These are phyloP conservation scores for Xylaria sp. DNA, from an alignment of 2,329 filamentous ascomycete species.

Conservation along the genomic window DNA sequence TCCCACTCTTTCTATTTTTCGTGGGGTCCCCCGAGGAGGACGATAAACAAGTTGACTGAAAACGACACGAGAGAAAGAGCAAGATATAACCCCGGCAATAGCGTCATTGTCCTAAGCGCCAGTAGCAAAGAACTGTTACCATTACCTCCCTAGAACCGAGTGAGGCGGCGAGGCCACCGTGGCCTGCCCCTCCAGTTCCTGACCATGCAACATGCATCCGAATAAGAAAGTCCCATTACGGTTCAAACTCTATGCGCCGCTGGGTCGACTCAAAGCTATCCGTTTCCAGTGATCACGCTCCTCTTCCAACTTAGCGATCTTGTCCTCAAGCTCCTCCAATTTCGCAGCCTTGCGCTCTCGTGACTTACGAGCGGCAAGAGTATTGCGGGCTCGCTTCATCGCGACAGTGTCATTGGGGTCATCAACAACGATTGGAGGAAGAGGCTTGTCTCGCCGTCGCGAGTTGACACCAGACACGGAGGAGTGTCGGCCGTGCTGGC, in stretches of 20 bases:
- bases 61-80: conserved; percentile 43
- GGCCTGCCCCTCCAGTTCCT: conserved; percentile 52
- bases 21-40: neutral
- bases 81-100: conserved; percentile 41
- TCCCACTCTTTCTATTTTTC: conserved; percentile 15
- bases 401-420: conserved; percentile 80
- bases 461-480: conserved; percentile 75
- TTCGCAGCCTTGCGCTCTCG: conserved; percentile 85
- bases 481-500: conserved; percentile 67
- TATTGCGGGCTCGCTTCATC: conserved; percentile 94
- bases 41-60: conserved; percentile 17
- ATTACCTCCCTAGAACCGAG: conserved; percentile 39
- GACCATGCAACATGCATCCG: conserved; percentile 48
- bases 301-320: conserved; percentile 75
- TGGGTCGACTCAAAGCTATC: conserved; percentile 58
- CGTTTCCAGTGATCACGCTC: conserved; percentile 75
- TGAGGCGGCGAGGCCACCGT: conserved; percentile 41
- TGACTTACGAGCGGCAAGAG: conserved; percentile 91
- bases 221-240: conserved; percentile 43
- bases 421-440: conserved; percentile 80
- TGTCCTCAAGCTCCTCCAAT: conserved; percentile 77
- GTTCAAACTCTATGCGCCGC: conserved; percentile 39
- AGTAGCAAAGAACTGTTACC: conserved; percentile 45
- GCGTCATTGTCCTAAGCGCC: conserved; percentile 44
- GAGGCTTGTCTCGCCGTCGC: conserved; percentile 82